Conservation (phyloP, 2,329 filamentous ascomycete genomes). For the Botrytis tulipae region DNA sequence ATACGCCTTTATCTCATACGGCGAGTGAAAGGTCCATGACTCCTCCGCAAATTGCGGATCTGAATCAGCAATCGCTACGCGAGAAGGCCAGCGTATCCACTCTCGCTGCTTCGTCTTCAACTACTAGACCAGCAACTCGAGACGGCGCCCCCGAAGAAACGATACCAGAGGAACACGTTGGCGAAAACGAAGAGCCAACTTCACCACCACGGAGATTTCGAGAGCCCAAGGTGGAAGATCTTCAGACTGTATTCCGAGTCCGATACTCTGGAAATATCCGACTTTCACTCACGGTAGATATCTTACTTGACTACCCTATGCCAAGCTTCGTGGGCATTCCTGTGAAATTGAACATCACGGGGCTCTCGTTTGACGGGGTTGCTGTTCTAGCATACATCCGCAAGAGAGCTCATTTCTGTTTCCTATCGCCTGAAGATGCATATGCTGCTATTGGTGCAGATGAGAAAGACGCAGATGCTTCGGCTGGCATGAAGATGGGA, state of each 20-base stretch:
- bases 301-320: conserved; percentile 97
- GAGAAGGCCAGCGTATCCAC: conserved; percentile 65
- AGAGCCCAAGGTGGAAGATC: conserved; percentile 78
- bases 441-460: conserved; percentile 59
- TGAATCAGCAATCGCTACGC: conserved; percentile 42
- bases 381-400: conserved; percentile 90
- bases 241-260: conserved; percentile 90
- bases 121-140: conserved; percentile 57
- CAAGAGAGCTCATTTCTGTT: conserved; percentile 88
- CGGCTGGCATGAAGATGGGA: conserved; percentile 52
- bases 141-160: conserved; percentile 44
- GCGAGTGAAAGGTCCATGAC: conserved; percentile 37
- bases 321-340: conserved; percentile 96
- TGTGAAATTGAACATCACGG: conserved; percentile 90
- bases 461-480: conserved; percentile 33
- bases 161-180: conserved; percentile 36
- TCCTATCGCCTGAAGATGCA: conserved; percentile 88
- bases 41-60: conserved; percentile 42
- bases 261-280: conserved; percentile 85
- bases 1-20: conserved; percentile 24
- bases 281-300: conserved; percentile 88
- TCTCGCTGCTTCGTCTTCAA: conserved; percentile 53
- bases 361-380: conserved; percentile 90
- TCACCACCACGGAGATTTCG: conserved; percentile 55
- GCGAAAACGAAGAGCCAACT: conserved; percentile 34